Percentiles rank a stretch among this genome's conserved stretches.
These are phyloP conservation scores for Suhomyces wounanorum DNA, from an alignment of 1,139 yeast genomes.

Conservation along the genomic window DNA sequence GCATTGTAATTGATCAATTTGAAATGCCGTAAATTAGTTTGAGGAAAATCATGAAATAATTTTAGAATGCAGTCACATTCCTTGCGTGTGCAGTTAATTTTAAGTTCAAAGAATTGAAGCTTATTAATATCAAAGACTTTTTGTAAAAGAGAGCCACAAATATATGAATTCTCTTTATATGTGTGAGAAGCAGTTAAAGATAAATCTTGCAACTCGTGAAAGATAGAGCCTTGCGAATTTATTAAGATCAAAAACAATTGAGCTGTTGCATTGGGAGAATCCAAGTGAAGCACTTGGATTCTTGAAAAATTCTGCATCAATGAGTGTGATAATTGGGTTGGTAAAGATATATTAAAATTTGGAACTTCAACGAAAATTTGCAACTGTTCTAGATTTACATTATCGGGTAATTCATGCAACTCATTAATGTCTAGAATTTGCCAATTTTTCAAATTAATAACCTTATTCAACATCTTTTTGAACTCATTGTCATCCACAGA, in stretches of 20 bases:
- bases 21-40: slow-evolving; percentile 19
- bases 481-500: slow-evolving; percentile 20
- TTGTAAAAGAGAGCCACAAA: slow-evolving; percentile 17
- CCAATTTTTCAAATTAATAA: slow-evolving; percentile 27
- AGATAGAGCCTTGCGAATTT: slow-evolving; percentile 9
- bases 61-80: slow-evolving; percentile 25
- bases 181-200: slow-evolving; percentile 25
- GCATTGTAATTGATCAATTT: slow-evolving; percentile 29
- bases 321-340: neutral
- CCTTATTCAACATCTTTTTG: slow-evolving; percentile 16
- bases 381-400: slow-evolving; percentile 22
- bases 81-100: slow-evolving; percentile 26
- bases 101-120: slow-evolving; percentile 25
- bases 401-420: slow-evolving; percentile 23
- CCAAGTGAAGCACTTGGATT: slow-evolving; percentile 20
- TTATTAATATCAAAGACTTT: slow-evolving; percentile 19
- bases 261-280: slow-evolving; percentile 24
- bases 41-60: slow-evolving; percentile 23
- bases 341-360: slow-evolving; percentile 5
- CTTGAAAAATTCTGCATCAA: slow-evolving; percentile 4
- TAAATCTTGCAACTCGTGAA: slow-evolving; percentile 18
- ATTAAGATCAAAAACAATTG: slow-evolving; percentile 18
- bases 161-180: slow-evolving; percentile 18
- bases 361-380: slow-evolving; percentile 22
- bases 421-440: slow-evolving; percentile 24